phyloP scores from a whole-genome alignment of 139 green algal genomes.

The Bryopsis sp. region DNA sequence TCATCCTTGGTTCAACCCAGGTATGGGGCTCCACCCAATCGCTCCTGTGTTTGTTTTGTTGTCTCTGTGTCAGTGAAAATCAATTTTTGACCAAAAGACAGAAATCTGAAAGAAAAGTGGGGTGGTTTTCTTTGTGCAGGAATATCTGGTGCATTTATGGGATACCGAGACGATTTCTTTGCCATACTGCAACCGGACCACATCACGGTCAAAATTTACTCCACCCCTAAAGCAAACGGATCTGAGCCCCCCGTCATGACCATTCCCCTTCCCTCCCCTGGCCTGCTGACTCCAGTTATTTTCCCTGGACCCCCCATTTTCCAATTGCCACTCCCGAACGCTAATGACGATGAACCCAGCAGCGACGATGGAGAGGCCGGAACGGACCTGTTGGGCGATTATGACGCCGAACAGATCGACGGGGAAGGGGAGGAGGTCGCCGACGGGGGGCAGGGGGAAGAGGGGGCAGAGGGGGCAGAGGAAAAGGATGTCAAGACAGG shows the following conservation, averaged over 20 bases:
- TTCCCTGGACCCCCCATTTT: slow-evolving; percentile 12
- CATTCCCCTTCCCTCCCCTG: not conserved
- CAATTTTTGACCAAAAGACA: too few relatives aligned
- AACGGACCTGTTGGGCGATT: too few relatives aligned
- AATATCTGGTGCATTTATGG: slow-evolving; percentile 17
- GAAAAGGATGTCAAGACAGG: not conserved
- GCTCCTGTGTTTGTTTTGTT: not conserved
- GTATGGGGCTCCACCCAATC: not conserved
- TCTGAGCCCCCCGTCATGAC: not conserved
- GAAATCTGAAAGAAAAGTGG: too few relatives aligned
- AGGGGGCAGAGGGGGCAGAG: not conserved
- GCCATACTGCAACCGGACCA: slow-evolving; percentile 9
- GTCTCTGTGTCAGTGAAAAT: too few relatives aligned
- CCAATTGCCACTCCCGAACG: not conserved
- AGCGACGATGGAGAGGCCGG: not conserved
- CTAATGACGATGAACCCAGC: not conserved
- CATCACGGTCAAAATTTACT: slow-evolving; percentile 1
- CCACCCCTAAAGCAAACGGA: not conserved
- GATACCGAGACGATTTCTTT: not conserved
- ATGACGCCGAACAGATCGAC: too few relatives aligned
- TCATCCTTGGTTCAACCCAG: slow-evolving; percentile 13
- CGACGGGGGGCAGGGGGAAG: not conserved
- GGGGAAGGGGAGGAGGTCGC: too few relatives aligned
- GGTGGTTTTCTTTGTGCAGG: not conserved
- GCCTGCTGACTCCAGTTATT: slow-evolving; percentile 7